These are phyloP conservation scores for Ogataea saltuana DNA, from an alignment of 805 yeast genomes.

Conservation along the genomic window DNA sequence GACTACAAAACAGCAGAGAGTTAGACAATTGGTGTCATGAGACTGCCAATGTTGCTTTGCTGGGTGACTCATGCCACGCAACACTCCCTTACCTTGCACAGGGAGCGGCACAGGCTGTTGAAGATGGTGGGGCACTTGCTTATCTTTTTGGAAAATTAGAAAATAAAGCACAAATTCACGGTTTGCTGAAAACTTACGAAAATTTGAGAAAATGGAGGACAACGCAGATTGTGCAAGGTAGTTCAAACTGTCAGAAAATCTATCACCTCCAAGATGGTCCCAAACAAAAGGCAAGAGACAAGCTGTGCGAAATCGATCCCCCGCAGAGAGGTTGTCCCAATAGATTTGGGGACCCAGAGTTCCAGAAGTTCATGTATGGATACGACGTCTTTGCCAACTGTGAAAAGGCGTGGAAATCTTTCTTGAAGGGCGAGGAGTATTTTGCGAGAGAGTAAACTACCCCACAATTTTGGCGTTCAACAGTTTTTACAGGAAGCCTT, in stretches of 20 bases:
- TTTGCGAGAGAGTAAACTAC: no score
- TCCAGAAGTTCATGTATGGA: slow-evolving; percentile 14
- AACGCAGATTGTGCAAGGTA: slow-evolving; percentile 10
- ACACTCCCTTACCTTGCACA: slow-evolving; percentile 15
- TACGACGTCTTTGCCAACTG: slow-evolving; percentile 13
- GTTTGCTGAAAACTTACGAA: slow-evolving; percentile 5
- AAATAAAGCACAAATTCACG: slow-evolving; percentile 8
- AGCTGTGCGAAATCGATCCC: slow-evolving; percentile 9
- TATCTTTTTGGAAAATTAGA: slow-evolving; percentile 14
- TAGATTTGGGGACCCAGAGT: slow-evolving; percentile 14
- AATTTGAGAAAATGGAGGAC: slow-evolving; percentile 13
- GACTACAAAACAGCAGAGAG: slow-evolving; percentile 12
- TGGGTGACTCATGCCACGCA: slow-evolving; percentile 18
- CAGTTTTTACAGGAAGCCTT: background rate
- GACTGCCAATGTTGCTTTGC: slow-evolving; percentile 10
- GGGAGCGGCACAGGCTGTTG: slow-evolving; percentile 17
- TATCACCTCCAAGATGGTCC: slow-evolving; percentile 13
- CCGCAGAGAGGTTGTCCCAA: slow-evolving; percentile 12
- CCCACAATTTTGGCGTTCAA: background rate
- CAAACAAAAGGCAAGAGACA: slow-evolving; percentile 9
- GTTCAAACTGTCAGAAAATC: slow-evolving; percentile 12
- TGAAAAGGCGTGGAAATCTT: slow-evolving; percentile 13
- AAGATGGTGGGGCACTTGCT: slow-evolving; percentile 13
- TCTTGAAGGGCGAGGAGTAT: no score
- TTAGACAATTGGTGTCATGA: slow-evolving; percentile 10